Evolutionary conservation across 2,329 filamentous ascomycete genomes (phyloP), one percentile per base, ranked within the genome.

Genomic region (Emericellopsis cladophorae): DNA sequence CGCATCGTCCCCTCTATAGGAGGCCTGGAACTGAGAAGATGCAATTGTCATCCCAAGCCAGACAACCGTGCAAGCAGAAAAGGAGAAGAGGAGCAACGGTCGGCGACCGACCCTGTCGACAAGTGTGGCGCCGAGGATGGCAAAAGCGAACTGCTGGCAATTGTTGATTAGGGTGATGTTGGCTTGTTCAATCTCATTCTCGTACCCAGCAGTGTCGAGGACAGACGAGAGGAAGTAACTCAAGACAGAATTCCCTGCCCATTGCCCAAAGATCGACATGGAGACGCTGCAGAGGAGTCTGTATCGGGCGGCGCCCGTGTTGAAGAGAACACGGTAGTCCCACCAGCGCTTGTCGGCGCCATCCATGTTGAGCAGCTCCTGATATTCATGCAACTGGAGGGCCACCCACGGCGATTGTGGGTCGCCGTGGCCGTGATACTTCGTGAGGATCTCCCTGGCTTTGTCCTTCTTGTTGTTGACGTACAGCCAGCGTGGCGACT

Each of bases 171-270:
- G 52, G 18, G 64, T 67, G 33, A 76, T 60, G 46, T 71, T 66
- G 18, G 62, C 59, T 47, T 70, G 60, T 2, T 52, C 51, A 35
- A 59, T 55, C 6, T 46, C 45, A 9, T 54, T 55, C 2, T 48
- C 58, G 45, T 70, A 62, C 11, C 73, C 72, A 21, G 69, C 70
- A 2, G 66, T 70, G 29, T 67, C 58, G 40, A 76, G 61, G 44
- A 76, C 65, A 36, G 68, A 54, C 3, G 48, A 46, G 2, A 74
- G 60, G 52, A 71, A 75, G 50, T 75, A 75, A 6, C 66, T 69
- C 8, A 68, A 51, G 5, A 60, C 42, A 7, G 45, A 48, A 45
- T 64, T 62, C 0, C 60, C 65, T 2, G 64, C 61, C 63, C 62
- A 70, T 48, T 73, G 67, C 2, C 64, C 62, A 34, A 72, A 68